phyloP scores from a whole-genome alignment of 1,139 yeast species.

The Debaryomyces psychrophilus region DNA sequence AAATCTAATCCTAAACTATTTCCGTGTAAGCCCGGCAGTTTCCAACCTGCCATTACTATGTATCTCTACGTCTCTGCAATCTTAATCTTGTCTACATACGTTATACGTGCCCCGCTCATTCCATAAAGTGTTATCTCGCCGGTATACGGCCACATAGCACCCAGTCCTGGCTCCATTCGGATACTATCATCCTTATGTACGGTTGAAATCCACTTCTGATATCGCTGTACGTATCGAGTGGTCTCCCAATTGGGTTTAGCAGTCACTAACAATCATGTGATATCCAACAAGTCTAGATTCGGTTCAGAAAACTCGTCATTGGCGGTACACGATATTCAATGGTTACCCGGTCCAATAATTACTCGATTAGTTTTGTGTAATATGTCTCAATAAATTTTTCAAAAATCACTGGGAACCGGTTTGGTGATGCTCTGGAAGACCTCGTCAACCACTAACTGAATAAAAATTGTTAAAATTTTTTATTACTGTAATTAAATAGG shows the following conservation, averaged over 20 bases:
- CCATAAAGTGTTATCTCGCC: too few relatives aligned
- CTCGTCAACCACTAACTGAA: slow-evolving; percentile 6
- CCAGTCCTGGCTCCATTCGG: neutral
- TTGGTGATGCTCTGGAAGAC: slow-evolving; percentile 10
- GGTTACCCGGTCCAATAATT: slow-evolving; percentile 6
- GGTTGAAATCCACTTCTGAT: neutral
- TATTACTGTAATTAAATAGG: slow-evolving; percentile 9
- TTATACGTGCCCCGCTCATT: neutral
- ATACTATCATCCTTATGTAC: neutral
- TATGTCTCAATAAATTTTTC: slow-evolving; percentile 3
- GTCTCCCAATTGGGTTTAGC: neutral
- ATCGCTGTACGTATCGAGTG: neutral
- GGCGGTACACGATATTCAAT: slow-evolving; percentile 1
- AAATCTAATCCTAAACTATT: neutral
- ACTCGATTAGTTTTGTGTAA: slow-evolving; percentile 7
- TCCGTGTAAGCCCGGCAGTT: too few relatives aligned
- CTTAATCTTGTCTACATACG: too few relatives aligned
- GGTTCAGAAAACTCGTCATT: neutral
- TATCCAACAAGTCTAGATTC: neutral
- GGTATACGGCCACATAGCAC: neutral
- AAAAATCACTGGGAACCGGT: slow-evolving; percentile 1
- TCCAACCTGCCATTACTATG: neutral
- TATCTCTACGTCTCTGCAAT: neutral
- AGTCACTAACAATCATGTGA: neutral
- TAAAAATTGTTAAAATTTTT: slow-evolving; percentile 13